Percentiles rank a stretch among this genome's conserved stretches.
Conservation (phyloP, 1,284 basidiomycete species). For the Malassezia sympodialis region DNA sequence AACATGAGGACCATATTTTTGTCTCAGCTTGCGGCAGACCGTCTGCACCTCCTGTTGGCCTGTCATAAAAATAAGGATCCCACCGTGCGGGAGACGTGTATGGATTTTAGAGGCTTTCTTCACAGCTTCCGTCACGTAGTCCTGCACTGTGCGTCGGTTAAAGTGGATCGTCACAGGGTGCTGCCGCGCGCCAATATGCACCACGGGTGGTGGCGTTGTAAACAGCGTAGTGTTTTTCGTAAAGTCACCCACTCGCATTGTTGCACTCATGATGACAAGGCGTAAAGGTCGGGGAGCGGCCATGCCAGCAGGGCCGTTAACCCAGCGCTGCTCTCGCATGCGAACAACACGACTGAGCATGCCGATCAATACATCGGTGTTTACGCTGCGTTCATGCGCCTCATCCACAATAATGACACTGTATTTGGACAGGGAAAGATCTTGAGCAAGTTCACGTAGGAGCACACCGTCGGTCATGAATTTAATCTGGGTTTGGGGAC, state of each 20-base stretch:
- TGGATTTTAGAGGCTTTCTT: conserved; percentile 78
- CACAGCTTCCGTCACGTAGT: conserved; percentile 82
- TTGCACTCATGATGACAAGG: conserved; percentile 97
- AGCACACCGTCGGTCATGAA: conserved; percentile 99
- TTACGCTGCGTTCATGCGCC: conserved; percentile 94
- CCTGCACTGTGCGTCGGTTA: conserved; percentile 68
- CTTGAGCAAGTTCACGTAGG: conserved; percentile 77
- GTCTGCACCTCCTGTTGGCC: conserved; percentile 66
- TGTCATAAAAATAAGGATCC: conserved; percentile 65
- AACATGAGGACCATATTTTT: conserved; percentile 63
- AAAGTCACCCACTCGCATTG: conserved; percentile 86
- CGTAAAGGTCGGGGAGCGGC: conserved; percentile 62
- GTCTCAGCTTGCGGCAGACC: conserved; percentile 63
- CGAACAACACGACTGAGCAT: conserved; percentile 83
- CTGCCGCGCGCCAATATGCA: conserved; percentile 79
- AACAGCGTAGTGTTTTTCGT: conserved; percentile 77
- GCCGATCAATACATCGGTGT: conserved; percentile 94
- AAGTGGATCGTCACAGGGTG: conserved; percentile 94
- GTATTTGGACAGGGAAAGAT: conserved; percentile 81
- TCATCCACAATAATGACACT: conserved; percentile 85
- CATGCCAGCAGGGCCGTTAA: conserved; percentile 22
- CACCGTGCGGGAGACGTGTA: conserved; percentile 60
- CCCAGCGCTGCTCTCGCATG: conserved; percentile 56
- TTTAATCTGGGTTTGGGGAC: conserved; percentile 80
- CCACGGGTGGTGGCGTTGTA: conserved; percentile 69